phyloP scores from a whole-genome alignment of 306 rosid species.

The Sicyos edulis region DNA sequence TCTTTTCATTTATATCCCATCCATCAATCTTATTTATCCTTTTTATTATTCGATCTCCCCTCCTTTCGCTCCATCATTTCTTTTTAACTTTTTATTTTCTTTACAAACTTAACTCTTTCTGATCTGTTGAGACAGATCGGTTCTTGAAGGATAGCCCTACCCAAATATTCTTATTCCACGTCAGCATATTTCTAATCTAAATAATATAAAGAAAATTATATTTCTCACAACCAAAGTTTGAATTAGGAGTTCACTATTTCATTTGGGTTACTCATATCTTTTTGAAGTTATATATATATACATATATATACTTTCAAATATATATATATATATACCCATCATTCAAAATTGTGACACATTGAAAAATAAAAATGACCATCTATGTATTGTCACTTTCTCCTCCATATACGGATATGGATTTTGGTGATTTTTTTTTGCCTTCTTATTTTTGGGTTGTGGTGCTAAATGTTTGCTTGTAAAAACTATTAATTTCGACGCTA shows the following conservation, averaged over 20 bases:
- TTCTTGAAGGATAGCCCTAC: background rate
- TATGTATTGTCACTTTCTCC: background rate
- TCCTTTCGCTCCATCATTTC: background rate
- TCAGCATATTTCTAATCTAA: background rate
- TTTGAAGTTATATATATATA: no score
- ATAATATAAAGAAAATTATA: background rate
- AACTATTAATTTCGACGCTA: background rate
- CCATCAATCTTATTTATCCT: background rate
- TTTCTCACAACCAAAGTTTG: background rate
- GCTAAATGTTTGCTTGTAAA: background rate
- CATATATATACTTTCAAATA: no score
- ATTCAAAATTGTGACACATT: no score
- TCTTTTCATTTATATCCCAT: background rate
- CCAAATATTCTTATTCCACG: background rate
- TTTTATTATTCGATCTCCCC: background rate
- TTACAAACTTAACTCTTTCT: background rate
- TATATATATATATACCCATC: no score
- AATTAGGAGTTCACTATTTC: background rate
- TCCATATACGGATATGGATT: background rate
- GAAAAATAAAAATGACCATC: background rate
- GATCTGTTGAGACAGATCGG: background rate
- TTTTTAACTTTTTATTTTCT: background rate
- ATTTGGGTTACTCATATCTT: background rate
- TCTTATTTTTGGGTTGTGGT: background rate
- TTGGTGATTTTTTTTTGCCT: background rate